phyloP scores from a whole-genome alignment of 768 basidiomycete species.

The Lentinula detonsa region DNA sequence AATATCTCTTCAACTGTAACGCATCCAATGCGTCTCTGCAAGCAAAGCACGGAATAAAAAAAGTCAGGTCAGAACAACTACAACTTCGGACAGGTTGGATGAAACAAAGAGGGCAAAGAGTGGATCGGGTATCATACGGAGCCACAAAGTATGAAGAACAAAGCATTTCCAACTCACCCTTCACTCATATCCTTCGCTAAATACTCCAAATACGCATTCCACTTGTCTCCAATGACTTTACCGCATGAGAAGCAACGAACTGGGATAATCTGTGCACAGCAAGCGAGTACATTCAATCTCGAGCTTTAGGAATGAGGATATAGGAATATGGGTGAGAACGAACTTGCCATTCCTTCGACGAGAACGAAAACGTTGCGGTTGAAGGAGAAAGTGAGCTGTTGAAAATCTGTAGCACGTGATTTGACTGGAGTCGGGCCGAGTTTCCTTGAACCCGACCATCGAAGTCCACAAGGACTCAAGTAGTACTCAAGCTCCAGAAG shows the following conservation, averaged over 20 bases:
- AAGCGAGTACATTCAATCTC: neutral
- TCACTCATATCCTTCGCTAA: slow-evolving; percentile 78
- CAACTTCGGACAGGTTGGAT: no score
- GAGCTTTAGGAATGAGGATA: neutral
- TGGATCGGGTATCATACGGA: neutral
- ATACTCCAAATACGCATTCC: slow-evolving; percentile 82
- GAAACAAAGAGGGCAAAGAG: neutral
- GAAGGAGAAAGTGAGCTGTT: neutral
- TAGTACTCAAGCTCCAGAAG: no score
- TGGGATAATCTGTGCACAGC: slow-evolving; percentile 78
- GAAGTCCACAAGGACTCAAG: no score
- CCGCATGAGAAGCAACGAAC: slow-evolving; percentile 96
- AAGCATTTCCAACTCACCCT: slow-evolving; percentile 52
- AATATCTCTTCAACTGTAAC: slow-evolving; percentile 87
- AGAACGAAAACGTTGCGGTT: neutral
- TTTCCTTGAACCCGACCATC: no score
- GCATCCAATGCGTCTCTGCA: slow-evolving; percentile 84
- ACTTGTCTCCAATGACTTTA: slow-evolving; percentile 96
- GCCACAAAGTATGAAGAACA: neutral
- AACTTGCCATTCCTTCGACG: neutral
- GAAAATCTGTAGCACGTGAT: neutral
- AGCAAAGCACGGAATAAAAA: neutral
- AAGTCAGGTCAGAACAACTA: neutral
- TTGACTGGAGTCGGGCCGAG: neutral
- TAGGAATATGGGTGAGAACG: neutral